Base-by-base conservation (phyloP, 208 protist species). In the Jaenimonas drosophilae region DNA sequence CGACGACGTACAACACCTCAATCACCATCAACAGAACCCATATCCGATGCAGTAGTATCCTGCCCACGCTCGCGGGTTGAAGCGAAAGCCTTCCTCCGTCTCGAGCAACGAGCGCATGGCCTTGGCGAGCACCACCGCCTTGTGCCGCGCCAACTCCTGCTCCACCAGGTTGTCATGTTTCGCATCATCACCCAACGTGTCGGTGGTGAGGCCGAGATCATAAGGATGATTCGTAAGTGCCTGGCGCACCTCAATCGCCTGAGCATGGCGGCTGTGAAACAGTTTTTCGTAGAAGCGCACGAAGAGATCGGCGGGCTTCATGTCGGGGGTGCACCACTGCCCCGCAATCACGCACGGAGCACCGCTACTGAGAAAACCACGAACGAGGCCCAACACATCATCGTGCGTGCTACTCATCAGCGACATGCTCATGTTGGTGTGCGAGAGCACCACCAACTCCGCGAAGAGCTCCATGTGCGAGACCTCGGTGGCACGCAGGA, bases 261-360 rank as follows among this genome's bases (percentile, higher is more conserved):
- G 36, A 6, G 54, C 30, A 16, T 44, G 47, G 19, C 66, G 33
- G 33, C 56, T 60, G 55, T 48, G 24, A 19, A 42, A 51, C 20
- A 73, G 65, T 37, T 71, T 42, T 34, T 64, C 37, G 59, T 91
- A 91, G 54, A 94, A 89, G n/a, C 58, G 54, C 14, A 50, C 53
- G 30, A 94, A 86, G 16, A 94, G 65, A 32, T 82, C 53, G 19
- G 67, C 49, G 23, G 87, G 82, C 24, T 73, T 53, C 79, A 94
- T 87, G 51, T 94, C 87, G 0, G 87, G 87, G 14, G 82, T 94
- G 70, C 87, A 94, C 82, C 87, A 94, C 68, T 86, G 81, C 12
- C 70, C 68, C 4, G 63, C 54, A 44, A 94, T 65, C 6, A 94
- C 71, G 51, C 77, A 89, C 12, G 82, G 79, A 39, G 78, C 80